These are phyloP conservation scores for Malania oleifera DNA, from an alignment of 164 flowering plant species.

Conservation along the genomic window DNA sequence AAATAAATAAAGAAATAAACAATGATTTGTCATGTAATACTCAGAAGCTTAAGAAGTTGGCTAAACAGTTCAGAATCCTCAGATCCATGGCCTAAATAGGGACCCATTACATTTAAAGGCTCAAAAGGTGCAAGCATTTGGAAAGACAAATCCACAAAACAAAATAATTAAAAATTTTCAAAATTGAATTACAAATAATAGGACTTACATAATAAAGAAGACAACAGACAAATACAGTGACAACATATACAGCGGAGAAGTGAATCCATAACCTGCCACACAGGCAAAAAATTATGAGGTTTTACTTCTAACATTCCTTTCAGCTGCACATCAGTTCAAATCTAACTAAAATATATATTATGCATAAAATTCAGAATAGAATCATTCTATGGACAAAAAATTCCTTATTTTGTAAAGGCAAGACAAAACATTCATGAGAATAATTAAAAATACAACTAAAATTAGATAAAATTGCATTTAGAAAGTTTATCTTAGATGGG, in stretches of 20 bases:
- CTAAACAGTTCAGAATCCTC: too few relatives aligned
- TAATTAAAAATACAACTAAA: too few relatives aligned
- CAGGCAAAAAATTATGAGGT: conserved; percentile 5
- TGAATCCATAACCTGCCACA: conserved; percentile 89
- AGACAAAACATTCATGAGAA: not conserved
- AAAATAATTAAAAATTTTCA: not conserved
- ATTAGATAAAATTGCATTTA: too few relatives aligned
- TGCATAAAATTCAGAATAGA: too few relatives aligned
- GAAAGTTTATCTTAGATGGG: too few relatives aligned
- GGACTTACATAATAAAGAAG: conserved; percentile 74
- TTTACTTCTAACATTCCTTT: not conserved
- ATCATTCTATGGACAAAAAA: too few relatives aligned
- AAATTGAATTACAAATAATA: not conserved
- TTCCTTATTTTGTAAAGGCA: too few relatives aligned
- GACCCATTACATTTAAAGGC: not conserved
- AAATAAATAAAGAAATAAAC: not conserved
- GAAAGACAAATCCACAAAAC: not conserved
- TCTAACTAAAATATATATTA: too few relatives aligned
- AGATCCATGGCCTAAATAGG: too few relatives aligned
- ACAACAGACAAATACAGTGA: conserved; percentile 72
- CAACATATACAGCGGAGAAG: conserved; percentile 62
- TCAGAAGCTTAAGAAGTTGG: not conserved
- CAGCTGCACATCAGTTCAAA: too few relatives aligned
- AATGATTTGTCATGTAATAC: not conserved
- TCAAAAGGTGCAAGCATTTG: not conserved